phyloP scores from a whole-genome alignment of 495 filamentous ascomycete species.

The Aspergillus heteromorphus region DNA sequence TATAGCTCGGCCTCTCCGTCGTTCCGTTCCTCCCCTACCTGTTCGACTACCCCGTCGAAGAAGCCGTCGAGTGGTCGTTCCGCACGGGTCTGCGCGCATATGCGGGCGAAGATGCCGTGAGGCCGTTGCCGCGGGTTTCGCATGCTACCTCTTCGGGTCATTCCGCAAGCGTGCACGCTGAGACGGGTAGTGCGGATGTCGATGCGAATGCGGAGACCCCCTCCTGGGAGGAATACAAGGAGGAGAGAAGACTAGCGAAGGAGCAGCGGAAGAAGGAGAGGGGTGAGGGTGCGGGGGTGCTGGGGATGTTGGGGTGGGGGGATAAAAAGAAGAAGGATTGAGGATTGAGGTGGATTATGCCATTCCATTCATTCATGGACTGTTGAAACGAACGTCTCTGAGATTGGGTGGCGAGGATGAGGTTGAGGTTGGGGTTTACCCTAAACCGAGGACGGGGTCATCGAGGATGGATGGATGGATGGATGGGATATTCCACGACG shows the following conservation, averaged over 20 bases:
- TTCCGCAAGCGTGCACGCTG: constrained; percentile 11
- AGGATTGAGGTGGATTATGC: not conserved
- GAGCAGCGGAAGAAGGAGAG: constrained; percentile 23
- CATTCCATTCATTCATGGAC: not conserved
- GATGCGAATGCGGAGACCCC: constrained; percentile 14
- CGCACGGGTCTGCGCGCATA: constrained; percentile 66
- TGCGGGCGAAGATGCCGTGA: constrained; percentile 58
- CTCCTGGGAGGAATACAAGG: constrained; percentile 40
- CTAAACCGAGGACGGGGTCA: no score
- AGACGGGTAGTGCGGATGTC: constrained; percentile 7
- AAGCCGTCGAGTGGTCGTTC: constrained; percentile 84
- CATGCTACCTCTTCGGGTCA: constrained; percentile 16
- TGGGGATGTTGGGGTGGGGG: constrained; percentile 16
- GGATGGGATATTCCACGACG: not conserved
- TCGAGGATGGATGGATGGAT: not conserved
- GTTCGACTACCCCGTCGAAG: constrained; percentile 91
- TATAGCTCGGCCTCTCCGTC: constrained; percentile 75
- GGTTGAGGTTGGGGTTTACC: no score
- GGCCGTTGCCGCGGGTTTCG: constrained; percentile 23
- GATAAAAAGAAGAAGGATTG: constrained; percentile 31
- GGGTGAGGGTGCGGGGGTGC: constrained; percentile 10
- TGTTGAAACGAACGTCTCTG: no score
- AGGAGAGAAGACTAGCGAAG: constrained; percentile 25
- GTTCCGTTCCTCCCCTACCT: constrained; percentile 85
- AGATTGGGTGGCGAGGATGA: no score